Percentiles rank a stretch among this genome's conserved stretches.
Conservation (phyloP, 2,329 filamentous ascomycete genomes). For the Calonectria pteridis region DNA sequence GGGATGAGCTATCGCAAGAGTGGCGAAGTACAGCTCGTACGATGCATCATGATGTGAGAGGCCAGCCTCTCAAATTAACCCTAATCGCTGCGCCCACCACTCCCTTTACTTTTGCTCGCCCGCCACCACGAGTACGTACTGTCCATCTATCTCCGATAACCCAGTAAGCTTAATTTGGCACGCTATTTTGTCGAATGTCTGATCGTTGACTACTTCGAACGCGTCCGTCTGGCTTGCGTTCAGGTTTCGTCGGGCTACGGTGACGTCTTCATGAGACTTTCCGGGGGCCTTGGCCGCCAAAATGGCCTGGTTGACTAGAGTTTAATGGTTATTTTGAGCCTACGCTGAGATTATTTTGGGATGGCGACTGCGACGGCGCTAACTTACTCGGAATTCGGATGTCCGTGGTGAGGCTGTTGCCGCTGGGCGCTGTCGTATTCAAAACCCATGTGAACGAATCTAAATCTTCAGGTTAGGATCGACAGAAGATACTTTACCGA, state of each 20-base stretch:
- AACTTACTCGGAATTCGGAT: background rate
- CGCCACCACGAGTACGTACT: background rate
- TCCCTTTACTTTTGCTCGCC: background rate
- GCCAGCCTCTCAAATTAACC: background rate
- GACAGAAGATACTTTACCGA: too few relatives aligned
- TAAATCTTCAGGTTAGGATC: background rate
- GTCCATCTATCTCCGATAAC: background rate
- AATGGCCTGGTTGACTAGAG: background rate
- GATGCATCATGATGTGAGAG: background rate
- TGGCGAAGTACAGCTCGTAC: background rate
- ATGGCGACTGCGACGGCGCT: too few relatives aligned
- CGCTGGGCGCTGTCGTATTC: background rate
- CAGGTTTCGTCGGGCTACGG: background rate
- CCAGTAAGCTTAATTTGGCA: background rate
- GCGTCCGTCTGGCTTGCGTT: background rate
- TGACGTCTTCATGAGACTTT: background rate
- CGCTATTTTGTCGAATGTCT: background rate
- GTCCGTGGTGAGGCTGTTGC: background rate
- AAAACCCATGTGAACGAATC: background rate
- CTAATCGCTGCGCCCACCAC: background rate
- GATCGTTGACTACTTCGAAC: background rate
- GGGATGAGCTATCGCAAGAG: background rate
- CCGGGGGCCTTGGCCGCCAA: background rate
- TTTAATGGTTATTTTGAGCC: background rate
- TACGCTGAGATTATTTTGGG: background rate